A percentile compares a stretch with the other conserved stretches of the same genome.
Evolutionary conservation across 257 asterid species (phyloP).

Genomic region (Primulina eburnea): DNA sequence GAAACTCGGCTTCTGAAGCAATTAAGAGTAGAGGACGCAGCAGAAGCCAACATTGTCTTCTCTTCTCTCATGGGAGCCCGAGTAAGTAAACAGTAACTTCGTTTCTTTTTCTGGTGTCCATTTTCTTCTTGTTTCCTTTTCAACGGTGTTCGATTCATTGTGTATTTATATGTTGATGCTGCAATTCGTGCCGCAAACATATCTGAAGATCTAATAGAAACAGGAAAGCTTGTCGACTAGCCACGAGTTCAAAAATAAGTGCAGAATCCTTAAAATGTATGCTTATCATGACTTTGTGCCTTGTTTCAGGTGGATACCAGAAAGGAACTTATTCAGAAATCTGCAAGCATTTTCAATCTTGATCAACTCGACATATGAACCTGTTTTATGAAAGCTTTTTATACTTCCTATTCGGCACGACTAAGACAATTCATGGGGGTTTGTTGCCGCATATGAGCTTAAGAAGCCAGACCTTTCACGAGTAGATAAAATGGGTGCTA

Average conservation of each 20-base stretch:
- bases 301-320: slow-evolving; percentile 71
- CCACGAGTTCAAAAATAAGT: neutral
- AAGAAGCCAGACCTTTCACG: neutral
- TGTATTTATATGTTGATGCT: too few relatives aligned
- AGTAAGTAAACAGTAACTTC: slow-evolving; percentile 40
- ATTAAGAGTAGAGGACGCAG: slow-evolving; percentile 78
- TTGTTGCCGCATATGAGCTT: too few relatives aligned
- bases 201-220: neutral
- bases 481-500: neutral
- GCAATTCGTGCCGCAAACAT: neutral
- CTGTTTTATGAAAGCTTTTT: neutral
- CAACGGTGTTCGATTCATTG: neutral
- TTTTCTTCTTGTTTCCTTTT: neutral
- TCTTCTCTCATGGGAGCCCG: slow-evolving; percentile 96
- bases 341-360: slow-evolving; percentile 52
- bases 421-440: neutral
- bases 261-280: neutral
- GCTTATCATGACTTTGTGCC: slow-evolving; percentile 13
- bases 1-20: slow-evolving; percentile 77
- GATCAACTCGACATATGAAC: slow-evolving; percentile 74
- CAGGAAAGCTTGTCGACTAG: neutral
- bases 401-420: neutral
- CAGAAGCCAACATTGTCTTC: slow-evolving; percentile 77
- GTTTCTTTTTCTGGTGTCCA: neutral
- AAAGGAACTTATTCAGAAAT: slow-evolving; percentile 65